Base-by-base conservation (phyloP, 1,284 basidiomycete species). In the Polyporus tsugae region DNA sequence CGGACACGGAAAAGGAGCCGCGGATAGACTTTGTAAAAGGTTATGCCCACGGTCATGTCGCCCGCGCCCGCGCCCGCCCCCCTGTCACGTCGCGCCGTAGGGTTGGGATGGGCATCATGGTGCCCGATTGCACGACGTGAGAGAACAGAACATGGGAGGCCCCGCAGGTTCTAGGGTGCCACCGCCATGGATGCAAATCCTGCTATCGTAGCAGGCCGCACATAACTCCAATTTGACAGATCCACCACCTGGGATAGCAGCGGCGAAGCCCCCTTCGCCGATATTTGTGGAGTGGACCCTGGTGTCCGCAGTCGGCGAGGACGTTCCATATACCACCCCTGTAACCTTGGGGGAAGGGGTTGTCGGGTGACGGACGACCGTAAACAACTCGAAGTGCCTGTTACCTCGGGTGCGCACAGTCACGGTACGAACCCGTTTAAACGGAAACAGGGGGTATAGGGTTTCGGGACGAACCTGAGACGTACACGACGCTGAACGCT, bases 41-140 rank as follows among this genome's bases (percentile, higher is more conserved):
- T 39, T n/a, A 38, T 35, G 36, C 64, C 36, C 64, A 65, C 58
- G 59, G 15, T 65, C 59, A 52, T 60, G 38, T 52, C 64, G 58
- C 58, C 44, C 64, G 35, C 35, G 17, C 39, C 46, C n/a, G 25
- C 39, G n/a, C n/a, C n/a, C n/a, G n/a, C 29, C 29, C 29, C n/a
- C 52, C 29, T 52, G 25, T 58, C 55, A 42, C 53, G 22, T 41
- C 49, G 59, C 13, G 35, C 35, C 55, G 33, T n/a, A 58, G 35
- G 35, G 55, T 35, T 35, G 53, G 53, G 33, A 46, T 58, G 55
- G 15, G 35, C 55, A 33, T 38, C 22, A 25, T 49, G 46, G 46
- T 25, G 46, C 22, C 46, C 46, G 35, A 38, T 38, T 38, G 55
- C 55, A 55, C 35, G 29, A 55, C 17, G 52, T 35, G 33, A 10